phyloP scores from a whole-genome alignment of 2,329 filamentous ascomycete species.

The Decorospora gaudefroyi region DNA sequence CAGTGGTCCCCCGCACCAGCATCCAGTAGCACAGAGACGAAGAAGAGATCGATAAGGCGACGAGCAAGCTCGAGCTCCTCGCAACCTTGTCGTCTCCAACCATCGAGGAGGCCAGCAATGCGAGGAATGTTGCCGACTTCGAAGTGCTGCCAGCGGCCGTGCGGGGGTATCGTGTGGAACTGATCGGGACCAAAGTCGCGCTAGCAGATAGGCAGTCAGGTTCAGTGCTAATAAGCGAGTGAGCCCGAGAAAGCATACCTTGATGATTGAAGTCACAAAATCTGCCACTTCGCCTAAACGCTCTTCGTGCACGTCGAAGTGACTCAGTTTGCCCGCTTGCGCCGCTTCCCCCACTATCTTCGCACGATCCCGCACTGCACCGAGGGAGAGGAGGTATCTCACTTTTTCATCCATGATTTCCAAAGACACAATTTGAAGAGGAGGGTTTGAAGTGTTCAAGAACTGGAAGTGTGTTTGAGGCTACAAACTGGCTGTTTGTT shows the following conservation, averaged over 20 bases:
- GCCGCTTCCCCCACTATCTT: constrained; percentile 34
- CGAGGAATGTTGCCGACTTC: constrained; percentile 73
- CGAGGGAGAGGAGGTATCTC: constrained; percentile 34
- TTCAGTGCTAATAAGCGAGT: not conserved
- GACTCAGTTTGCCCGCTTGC: constrained; percentile 60
- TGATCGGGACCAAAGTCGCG: constrained; percentile 69
- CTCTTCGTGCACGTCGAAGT: constrained; percentile 82
- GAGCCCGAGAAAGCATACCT: constrained; percentile 58
- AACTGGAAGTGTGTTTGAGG: constrained; percentile 5
- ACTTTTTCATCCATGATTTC: constrained; percentile 29
- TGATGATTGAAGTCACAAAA: constrained; percentile 87
- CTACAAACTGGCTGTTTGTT: too few relatives aligned
- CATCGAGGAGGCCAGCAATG: constrained; percentile 67
- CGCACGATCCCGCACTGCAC: constrained; percentile 36
- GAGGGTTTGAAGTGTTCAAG: not conserved
- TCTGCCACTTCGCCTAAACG: constrained; percentile 79
- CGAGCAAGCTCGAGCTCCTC: constrained; percentile 74
- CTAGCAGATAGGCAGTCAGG: constrained; percentile 45
- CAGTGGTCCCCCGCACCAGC: constrained; percentile 86
- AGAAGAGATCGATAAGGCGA: constrained; percentile 74
- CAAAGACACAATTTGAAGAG: not conserved
- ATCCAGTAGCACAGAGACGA: constrained; percentile 79
- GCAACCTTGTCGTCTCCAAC: constrained; percentile 59
- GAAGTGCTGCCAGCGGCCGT: constrained; percentile 82
- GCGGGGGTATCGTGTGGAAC: constrained; percentile 61